Evolutionary conservation across 2,329 filamentous ascomycete genomes (phyloP), one percentile per base, ranked within the genome.

Genomic region (Xenoacremonium recifei): DNA sequence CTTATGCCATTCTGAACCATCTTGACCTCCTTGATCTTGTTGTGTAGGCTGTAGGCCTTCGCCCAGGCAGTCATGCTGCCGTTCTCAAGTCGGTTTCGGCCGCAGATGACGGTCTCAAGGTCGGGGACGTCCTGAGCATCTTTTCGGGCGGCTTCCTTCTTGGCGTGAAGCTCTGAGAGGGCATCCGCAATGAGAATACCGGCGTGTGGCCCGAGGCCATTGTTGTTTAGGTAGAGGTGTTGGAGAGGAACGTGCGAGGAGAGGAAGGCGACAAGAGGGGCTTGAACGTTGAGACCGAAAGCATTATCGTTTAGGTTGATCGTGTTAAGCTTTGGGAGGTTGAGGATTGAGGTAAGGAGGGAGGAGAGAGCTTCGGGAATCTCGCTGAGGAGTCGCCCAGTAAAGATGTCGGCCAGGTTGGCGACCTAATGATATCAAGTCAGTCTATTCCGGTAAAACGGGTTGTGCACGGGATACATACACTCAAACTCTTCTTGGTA

Each of bases 1-100:
- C 93, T 81, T 55, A 99, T 99, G 39, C 93, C 93, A 65, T 99
- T 97, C 69, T 97, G 93, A 19, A 95, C 89, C 93, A 99, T 97
- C 76, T 92, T 95, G 55, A 99, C 81, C 45, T 83, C 83, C 68
- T 85, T 87, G 50, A 99, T 79, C 43, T 86, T 85, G 52, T 79
- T 82, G 63, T 97, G 89, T 44, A 92, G 84, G 58, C 83, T 82
- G 66, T 89, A 96, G 1, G 89, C 79, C 64, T 85, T 87, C 31
- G 91, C 90, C 93, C 93, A 99, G 0, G 92, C 91, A 12, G 80
- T 82, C 93, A 99, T 99, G 62, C 86, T 93, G 54, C 92, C 93
- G 59, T 91, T 96, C 72, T 99, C 93, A 37, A 99, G 77, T 53
- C 93, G 79, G 71, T 99, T 99, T 53, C 93, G 88, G 31, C 93